These are phyloP conservation scores for Penicillium sp. DNA, from an alignment of 2,329 filamentous ascomycete species.

Conservation along the genomic window DNA sequence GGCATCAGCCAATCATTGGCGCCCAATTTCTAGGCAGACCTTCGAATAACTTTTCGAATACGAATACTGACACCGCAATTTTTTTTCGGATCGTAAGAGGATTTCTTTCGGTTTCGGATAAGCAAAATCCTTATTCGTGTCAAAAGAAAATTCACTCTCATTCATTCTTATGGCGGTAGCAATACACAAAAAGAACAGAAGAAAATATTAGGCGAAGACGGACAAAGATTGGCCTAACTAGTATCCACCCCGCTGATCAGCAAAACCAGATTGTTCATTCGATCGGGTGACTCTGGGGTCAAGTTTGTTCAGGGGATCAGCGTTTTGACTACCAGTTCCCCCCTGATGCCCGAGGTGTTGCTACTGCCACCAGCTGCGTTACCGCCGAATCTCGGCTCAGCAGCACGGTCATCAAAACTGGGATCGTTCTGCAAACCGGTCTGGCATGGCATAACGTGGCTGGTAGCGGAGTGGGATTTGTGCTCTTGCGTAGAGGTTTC, in stretches of 20 bases:
- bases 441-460: conserved; percentile 9
- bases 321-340: conserved; percentile 1
- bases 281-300: conserved; percentile 2
- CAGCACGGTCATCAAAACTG: not conserved
- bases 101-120: too few species aligned
- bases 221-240: conserved; percentile 1
- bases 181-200: too few species aligned
- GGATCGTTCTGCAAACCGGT: not conserved
- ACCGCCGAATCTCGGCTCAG: conserved; percentile 7
- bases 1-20: too few species aligned
- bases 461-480: conserved; percentile 14
- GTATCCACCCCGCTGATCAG: conserved; percentile 13
- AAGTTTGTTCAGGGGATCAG: conserved; percentile 7
- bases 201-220: too few species aligned
- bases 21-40: too few species aligned
- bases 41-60: too few species aligned
- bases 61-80: too few species aligned
- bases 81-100: too few species aligned
- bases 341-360: not conserved
- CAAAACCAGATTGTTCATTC: not conserved
- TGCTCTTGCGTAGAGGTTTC: conserved; percentile 13
- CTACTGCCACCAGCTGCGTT: conserved; percentile 15
- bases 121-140: too few species aligned
- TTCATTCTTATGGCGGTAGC: too few species aligned
- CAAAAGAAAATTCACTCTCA: too few species aligned